Percentiles rank a stretch among this genome's conserved stretches.
These are phyloP conservation scores for Schizochytrium sp. DNA, from an alignment of 108 stramenopile species.

Conservation along the genomic window DNA sequence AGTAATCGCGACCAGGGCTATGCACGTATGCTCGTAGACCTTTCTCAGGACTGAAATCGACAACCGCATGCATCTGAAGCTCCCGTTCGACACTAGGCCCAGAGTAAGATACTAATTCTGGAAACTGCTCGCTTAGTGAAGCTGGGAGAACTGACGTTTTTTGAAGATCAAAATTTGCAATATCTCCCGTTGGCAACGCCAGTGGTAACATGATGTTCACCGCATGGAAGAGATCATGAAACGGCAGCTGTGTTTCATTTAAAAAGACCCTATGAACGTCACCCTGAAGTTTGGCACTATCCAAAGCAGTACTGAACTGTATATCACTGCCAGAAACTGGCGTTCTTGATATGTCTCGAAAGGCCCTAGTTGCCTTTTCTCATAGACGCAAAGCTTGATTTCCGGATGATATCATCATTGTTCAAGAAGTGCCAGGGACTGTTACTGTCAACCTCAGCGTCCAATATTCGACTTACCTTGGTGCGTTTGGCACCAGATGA, in stretches of 20 bases:
- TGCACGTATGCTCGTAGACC: not conserved
- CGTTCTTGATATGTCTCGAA: no score
- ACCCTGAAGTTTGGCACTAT: not conserved
- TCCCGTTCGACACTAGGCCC: not conserved
- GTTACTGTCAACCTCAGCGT: no score
- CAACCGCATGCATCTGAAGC: not conserved
- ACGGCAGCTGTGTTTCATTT: not conserved
- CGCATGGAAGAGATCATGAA: not conserved
- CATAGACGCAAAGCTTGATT: no score
- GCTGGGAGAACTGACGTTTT: not conserved
- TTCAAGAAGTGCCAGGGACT: no score
- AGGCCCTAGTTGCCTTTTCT: no score
- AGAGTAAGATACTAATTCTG: constrained; percentile 29
- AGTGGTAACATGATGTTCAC: not conserved
- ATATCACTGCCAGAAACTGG: not conserved
- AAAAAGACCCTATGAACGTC: not conserved
- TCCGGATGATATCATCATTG: no score
- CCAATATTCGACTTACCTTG: no score
- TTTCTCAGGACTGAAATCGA: constrained; percentile 9
- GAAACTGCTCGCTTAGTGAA: not conserved
- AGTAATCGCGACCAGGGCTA: not conserved
- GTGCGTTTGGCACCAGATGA: no score
- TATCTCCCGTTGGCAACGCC: not conserved
- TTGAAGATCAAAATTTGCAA: not conserved
- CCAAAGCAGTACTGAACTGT: not conserved